phyloP scores from a whole-genome alignment of 1,139 yeast species.

The Barnettozyma hawaiiensis region DNA sequence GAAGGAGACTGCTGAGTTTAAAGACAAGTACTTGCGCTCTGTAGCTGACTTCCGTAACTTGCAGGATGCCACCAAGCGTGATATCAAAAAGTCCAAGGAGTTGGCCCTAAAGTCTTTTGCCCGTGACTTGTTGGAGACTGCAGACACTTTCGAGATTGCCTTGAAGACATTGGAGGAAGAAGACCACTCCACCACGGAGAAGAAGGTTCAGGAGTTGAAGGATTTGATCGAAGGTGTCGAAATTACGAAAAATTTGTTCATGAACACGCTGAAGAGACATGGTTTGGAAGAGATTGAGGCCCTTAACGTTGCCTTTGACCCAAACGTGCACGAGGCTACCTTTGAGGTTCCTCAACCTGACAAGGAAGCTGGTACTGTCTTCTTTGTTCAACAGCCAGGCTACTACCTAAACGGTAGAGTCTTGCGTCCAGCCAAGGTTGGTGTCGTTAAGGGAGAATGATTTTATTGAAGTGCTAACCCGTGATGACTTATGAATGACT shows the following conservation, averaged over 20 bases:
- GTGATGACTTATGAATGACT: slow-evolving; percentile 8
- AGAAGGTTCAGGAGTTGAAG: slow-evolving; percentile 46
- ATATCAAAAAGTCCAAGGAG: slow-evolving; percentile 73
- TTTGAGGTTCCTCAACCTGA: slow-evolving; percentile 80
- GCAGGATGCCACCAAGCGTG: slow-evolving; percentile 80
- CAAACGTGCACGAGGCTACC: slow-evolving; percentile 82
- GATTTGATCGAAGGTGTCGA: slow-evolving; percentile 76
- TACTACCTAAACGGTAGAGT: slow-evolving; percentile 77
- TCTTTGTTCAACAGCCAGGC: slow-evolving; percentile 84
- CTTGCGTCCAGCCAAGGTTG: slow-evolving; percentile 88
- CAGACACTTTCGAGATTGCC: slow-evolving; percentile 82
- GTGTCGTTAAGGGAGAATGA: slow-evolving; percentile 57
- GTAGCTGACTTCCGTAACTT: slow-evolving; percentile 84
- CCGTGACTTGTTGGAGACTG: slow-evolving; percentile 74
- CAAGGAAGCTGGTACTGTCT: slow-evolving; percentile 81
- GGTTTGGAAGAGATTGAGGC: slow-evolving; percentile 76
- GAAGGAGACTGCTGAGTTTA: slow-evolving; percentile 69
- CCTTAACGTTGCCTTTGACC: slow-evolving; percentile 73
- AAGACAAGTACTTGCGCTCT: slow-evolving; percentile 71
- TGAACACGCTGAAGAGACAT: slow-evolving; percentile 68
- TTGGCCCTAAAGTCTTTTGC: slow-evolving; percentile 86
- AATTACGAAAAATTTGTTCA: slow-evolving; percentile 76
- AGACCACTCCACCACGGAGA: slow-evolving; percentile 18
- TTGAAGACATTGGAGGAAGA: slow-evolving; percentile 63
- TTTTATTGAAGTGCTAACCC: neutral